Conservation (phyloP, 2,329 filamentous ascomycete species). For the Aspergillus aculeatus region DNA sequence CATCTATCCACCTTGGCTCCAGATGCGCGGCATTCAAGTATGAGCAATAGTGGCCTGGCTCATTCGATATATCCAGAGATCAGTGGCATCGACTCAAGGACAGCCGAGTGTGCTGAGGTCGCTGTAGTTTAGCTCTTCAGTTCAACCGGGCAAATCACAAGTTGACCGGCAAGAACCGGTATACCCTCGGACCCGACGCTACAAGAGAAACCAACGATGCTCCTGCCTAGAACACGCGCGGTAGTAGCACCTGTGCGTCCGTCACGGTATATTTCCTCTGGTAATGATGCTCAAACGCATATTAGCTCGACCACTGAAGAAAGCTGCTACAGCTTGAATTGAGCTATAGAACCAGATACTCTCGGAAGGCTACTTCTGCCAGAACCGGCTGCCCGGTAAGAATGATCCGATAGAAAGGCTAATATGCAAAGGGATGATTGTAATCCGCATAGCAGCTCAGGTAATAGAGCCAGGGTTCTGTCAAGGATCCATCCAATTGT, state of each 20-base stretch:
- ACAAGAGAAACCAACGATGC: neutral
- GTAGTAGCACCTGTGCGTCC: conserved; percentile 2
- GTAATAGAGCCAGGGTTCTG: neutral
- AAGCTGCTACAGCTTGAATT: neutral
- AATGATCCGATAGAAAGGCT: neutral
- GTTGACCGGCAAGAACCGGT: neutral
- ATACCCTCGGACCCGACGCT: conserved; percentile 1
- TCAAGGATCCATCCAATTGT: conserved; percentile 4
- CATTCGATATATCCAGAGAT: neutral
- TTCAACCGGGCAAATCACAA: neutral
- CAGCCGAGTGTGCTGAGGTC: neutral
- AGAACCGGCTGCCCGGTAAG: neutral
- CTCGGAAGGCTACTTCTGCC: neutral
- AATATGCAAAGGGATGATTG: neutral
- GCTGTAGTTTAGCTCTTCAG: neutral
- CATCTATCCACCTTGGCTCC: neutral
- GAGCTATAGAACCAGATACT: neutral
- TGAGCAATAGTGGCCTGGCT: neutral
- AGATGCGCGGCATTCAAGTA: neutral
- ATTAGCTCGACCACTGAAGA: neutral
- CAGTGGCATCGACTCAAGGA: neutral
- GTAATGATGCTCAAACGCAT: neutral
- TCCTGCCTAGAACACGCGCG: conserved; percentile 4
- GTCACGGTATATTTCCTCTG: neutral
- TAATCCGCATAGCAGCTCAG: conserved; percentile 1